phyloP scores from a whole-genome alignment of 2,329 filamentous ascomycete genomes.

The Blastomyces parvus region DNA sequence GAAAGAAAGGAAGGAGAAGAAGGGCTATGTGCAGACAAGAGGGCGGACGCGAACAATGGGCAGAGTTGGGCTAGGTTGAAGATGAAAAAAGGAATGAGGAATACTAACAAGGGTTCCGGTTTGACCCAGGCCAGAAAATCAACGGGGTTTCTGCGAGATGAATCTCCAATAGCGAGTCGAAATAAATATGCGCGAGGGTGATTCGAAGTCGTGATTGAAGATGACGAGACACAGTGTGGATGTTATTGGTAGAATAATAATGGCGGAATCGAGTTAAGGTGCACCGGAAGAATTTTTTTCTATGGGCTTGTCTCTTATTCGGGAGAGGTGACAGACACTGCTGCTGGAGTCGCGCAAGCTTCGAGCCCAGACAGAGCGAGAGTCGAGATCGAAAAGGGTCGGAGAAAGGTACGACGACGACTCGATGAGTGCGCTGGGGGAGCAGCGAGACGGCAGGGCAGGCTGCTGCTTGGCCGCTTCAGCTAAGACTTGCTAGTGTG shows the following conservation, averaged over 20 bases:
- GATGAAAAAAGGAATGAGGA: not conserved
- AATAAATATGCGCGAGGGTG: not conserved
- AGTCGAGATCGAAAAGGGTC: conserved; percentile 4
- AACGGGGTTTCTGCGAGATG: not conserved
- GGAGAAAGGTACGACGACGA: not conserved
- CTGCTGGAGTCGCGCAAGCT: not conserved
- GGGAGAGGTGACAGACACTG: not conserved
- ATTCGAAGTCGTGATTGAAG: too few species aligned
- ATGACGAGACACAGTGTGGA: not conserved
- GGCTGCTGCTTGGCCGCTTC: not conserved
- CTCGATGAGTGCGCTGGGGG: not conserved
- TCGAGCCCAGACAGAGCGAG: not conserved
- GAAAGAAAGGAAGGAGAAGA: not conserved
- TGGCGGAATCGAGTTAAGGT: not conserved
- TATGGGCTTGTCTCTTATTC: not conserved
- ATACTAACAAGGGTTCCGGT: conserved; percentile 4
- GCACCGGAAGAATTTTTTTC: conserved; percentile 4
- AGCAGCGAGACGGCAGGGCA: not conserved
- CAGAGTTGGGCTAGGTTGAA: not conserved
- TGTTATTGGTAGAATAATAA: conserved; percentile 3
- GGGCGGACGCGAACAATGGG: not conserved
- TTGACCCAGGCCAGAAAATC: not conserved
- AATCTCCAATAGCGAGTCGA: not conserved
- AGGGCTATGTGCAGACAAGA: not conserved
- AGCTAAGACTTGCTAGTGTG: conserved; percentile 4